Percentiles rank a stretch among this genome's conserved stretches.
Evolutionary conservation across 2,329 filamentous ascomycete species (phyloP).

Genomic region (Botrytis deweyae): DNA sequence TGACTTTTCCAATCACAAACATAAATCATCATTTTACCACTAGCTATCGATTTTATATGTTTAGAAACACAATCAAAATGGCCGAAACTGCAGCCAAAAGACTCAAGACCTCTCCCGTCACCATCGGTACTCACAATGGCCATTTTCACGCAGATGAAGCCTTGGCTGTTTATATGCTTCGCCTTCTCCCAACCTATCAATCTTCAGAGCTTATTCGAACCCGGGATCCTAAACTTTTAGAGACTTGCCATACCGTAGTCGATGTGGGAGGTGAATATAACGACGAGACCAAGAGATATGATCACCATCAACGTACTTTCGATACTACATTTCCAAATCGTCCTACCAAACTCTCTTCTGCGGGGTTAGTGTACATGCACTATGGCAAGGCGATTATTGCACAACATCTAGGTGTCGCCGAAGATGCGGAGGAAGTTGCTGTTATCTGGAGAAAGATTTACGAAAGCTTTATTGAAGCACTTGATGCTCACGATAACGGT

Average conservation of each 20-base stretch:
- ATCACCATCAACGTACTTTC: conserved; percentile 97
- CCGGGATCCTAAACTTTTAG: conserved; percentile 75
- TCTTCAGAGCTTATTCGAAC: conserved; percentile 77
- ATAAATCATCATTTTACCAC: not conserved
- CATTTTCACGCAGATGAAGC: conserved; percentile 99
- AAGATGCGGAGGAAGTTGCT: conserved; percentile 65
- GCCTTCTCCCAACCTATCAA: conserved; percentile 78
- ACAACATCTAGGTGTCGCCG: conserved; percentile 57
- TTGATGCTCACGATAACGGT: conserved; percentile 97
- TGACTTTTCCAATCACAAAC: not conserved
- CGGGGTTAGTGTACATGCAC: conserved; percentile 93
- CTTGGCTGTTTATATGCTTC: conserved; percentile 93
- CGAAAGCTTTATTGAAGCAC: conserved; percentile 87
- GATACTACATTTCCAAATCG: conserved; percentile 78
- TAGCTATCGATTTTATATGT: conserved; percentile 40
- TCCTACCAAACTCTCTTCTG: conserved; percentile 86
- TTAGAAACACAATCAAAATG: conserved; percentile 55
- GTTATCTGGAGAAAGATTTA: conserved; percentile 88
- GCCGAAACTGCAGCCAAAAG: conserved; percentile 75
- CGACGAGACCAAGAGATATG: conserved; percentile 72
- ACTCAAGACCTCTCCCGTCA: conserved; percentile 67
- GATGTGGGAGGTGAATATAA: conserved; percentile 98
- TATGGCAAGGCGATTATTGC: conserved; percentile 85
- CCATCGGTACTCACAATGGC: conserved; percentile 86
- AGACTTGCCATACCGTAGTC: conserved; percentile 88